Percentiles rank a stretch among this genome's conserved stretches.
phyloP scores from a whole-genome alignment of 2,329 filamentous ascomycete genomes.

The Diaporthe sp. region DNA sequence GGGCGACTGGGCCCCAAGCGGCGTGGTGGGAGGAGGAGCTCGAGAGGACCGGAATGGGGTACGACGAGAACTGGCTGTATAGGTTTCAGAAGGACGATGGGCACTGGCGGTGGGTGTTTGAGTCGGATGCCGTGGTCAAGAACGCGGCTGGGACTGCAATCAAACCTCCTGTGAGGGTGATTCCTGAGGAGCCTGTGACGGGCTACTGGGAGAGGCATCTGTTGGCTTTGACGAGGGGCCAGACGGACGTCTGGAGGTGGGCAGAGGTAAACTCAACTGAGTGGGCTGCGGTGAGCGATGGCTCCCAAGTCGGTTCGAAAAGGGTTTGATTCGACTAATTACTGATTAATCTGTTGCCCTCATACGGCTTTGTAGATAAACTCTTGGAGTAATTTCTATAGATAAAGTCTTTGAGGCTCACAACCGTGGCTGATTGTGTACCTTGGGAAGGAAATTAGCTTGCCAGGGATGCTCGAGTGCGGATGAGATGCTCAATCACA shows the following conservation, averaged over 20 bases:
- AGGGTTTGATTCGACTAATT: too few relatives aligned
- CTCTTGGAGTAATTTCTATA: background rate
- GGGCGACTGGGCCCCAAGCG: conserved; percentile 12
- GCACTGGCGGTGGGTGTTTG: conserved; percentile 50
- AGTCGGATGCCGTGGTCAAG: conserved; percentile 39
- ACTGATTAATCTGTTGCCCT: too few relatives aligned
- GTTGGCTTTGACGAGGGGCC: conserved; percentile 45
- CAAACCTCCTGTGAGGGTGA: conserved; percentile 43
- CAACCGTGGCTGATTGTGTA: background rate
- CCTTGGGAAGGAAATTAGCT: background rate
- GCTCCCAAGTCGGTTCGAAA: background rate
- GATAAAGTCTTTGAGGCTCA: too few relatives aligned
- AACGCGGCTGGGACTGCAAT: conserved; percentile 41
- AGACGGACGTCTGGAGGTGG: conserved; percentile 49
- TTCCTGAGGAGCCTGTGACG: conserved; percentile 52
- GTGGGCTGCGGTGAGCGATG: background rate
- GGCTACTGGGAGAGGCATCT: conserved; percentile 53
- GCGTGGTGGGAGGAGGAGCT: conserved; percentile 41
- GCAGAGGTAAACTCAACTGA: conserved; percentile 25
- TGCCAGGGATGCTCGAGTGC: background rate
- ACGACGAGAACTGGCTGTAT: conserved; percentile 46
- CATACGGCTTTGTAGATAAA: background rate
- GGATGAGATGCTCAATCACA: background rate
- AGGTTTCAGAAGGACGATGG: conserved; percentile 46
- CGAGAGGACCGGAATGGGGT: conserved; percentile 38